Evolutionary conservation across 2,329 filamentous ascomycete species (phyloP).

Genomic region (Hymenoscyphus fructigenus): DNA sequence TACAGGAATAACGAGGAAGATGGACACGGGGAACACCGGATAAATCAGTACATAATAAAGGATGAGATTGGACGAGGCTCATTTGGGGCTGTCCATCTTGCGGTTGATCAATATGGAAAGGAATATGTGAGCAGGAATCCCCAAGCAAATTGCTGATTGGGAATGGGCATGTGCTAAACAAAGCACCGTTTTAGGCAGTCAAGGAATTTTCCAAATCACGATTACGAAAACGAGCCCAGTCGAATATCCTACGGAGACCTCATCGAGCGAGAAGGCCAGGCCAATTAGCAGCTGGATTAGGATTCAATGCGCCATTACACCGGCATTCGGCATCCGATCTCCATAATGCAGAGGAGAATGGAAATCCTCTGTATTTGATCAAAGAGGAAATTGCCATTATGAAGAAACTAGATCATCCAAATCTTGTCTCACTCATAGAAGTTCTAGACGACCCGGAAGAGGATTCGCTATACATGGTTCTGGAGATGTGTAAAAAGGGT

Average conservation of each 20-base stretch:
- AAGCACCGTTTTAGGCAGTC: slow-evolving; percentile 64
- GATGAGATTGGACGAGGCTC: slow-evolving; percentile 97
- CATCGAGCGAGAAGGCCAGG: slow-evolving; percentile 53
- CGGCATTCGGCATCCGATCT: slow-evolving; percentile 55
- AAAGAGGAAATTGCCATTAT: slow-evolving; percentile 97
- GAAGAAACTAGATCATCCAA: slow-evolving; percentile 96
- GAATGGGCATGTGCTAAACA: neutral
- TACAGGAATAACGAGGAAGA: slow-evolving; percentile 84
- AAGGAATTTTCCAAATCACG: slow-evolving; percentile 97
- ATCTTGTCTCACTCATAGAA: slow-evolving; percentile 90
- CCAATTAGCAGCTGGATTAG: slow-evolving; percentile 43
- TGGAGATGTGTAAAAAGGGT: slow-evolving; percentile 98
- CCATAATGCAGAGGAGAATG: slow-evolving; percentile 58
- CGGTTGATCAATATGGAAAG: slow-evolving; percentile 82
- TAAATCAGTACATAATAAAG: slow-evolving; percentile 93
- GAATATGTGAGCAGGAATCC: slow-evolving; percentile 72
- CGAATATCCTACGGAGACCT: slow-evolving; percentile 73
- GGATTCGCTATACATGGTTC: slow-evolving; percentile 96
- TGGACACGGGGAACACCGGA: slow-evolving; percentile 75
- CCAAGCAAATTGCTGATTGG: neutral
- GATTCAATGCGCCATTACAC: slow-evolving; percentile 44
- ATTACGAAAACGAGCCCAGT: slow-evolving; percentile 85
- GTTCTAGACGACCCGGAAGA: slow-evolving; percentile 94
- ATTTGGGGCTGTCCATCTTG: slow-evolving; percentile 89
- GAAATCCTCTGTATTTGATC: slow-evolving; percentile 78